Evolutionary conservation across 805 yeast species (phyloP).

Genomic region (Diddensiella transvaalensis): DNA sequence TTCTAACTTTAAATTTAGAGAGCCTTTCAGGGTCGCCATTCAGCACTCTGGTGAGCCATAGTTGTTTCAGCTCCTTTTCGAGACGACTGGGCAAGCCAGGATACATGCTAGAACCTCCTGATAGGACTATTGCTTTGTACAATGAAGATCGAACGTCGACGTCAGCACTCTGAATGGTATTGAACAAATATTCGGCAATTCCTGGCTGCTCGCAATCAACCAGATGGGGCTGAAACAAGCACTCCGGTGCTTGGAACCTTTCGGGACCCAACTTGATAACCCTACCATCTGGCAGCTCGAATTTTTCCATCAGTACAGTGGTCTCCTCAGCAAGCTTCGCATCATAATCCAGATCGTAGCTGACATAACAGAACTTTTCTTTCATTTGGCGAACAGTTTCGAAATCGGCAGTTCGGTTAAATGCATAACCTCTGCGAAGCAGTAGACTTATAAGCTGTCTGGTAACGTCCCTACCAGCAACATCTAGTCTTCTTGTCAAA

Average conservation of each 20-base stretch:
- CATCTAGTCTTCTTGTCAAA: slow-evolving; percentile 85
- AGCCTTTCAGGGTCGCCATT: slow-evolving; percentile 83
- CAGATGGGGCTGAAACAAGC: slow-evolving; percentile 91
- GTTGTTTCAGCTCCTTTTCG: slow-evolving; percentile 93
- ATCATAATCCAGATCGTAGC: slow-evolving; percentile 90
- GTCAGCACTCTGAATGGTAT: slow-evolving; percentile 91
- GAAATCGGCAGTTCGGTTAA: slow-evolving; percentile 97
- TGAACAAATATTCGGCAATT: slow-evolving; percentile 86
- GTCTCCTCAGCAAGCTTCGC: slow-evolving; percentile 85
- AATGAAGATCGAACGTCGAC: slow-evolving; percentile 86
- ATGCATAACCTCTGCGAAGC: slow-evolving; percentile 94
- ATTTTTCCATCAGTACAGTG: slow-evolving; percentile 86
- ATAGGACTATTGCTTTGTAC: slow-evolving; percentile 86
- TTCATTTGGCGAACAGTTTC: slow-evolving; percentile 98
- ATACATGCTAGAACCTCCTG: slow-evolving; percentile 98
- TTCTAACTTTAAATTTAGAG: slow-evolving; percentile 84
- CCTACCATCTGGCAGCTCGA: slow-evolving; percentile 96
- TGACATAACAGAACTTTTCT: slow-evolving; percentile 92
- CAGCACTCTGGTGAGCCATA: slow-evolving; percentile 87
- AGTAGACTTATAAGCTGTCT: slow-evolving; percentile 86
- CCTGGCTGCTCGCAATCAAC: slow-evolving; percentile 98
- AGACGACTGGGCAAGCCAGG: slow-evolving; percentile 96
- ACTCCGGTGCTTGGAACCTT: slow-evolving; percentile 95
- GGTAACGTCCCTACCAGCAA: slow-evolving; percentile 99
- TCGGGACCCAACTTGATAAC: slow-evolving; percentile 91